Evolutionary conservation across 2,329 filamentous ascomycete species (phyloP).

Genomic region (Neonectria punicea): DNA sequence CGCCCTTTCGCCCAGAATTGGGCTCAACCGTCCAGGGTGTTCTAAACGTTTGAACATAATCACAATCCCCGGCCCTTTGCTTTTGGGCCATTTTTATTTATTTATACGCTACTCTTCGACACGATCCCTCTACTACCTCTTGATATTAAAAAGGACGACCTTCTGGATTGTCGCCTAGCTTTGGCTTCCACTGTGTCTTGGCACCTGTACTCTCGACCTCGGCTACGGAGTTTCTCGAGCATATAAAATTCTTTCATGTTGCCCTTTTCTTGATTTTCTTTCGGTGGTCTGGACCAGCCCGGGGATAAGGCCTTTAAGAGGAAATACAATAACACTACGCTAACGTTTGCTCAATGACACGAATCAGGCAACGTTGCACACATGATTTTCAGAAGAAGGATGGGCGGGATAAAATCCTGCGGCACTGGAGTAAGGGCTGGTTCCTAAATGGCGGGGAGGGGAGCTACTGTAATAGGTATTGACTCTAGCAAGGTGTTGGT

Average conservation of each 20-base stretch:
- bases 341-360: background rate
- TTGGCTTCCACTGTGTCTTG: conserved; percentile 1
- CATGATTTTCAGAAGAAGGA: conserved; percentile 1
- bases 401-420: background rate
- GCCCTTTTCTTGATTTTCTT: conserved; percentile 10
- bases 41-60: conserved; percentile 21
- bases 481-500: conserved; percentile 1
- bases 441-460: conserved; percentile 15
- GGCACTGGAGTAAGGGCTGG: conserved; percentile 20
- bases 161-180: conserved; percentile 16
- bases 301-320: conserved; percentile 1
- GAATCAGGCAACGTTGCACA: background rate
- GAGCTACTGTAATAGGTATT: background rate
- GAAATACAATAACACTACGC: background rate
- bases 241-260: conserved; percentile 18
- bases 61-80: conserved; percentile 11
- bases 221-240: conserved; percentile 14
- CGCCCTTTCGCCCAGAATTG: conserved; percentile 8
- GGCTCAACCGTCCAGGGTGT: conserved; percentile 11
- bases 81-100: conserved; percentile 15
- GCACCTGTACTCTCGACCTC: conserved; percentile 10
- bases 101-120: conserved; percentile 20
- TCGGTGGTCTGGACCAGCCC: conserved; percentile 9
- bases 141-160: conserved; percentile 14
- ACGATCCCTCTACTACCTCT: conserved; percentile 25